These are phyloP conservation scores for Cucurbita maxima DNA, from an alignment of 306 rosid species.

Conservation along the genomic window DNA sequence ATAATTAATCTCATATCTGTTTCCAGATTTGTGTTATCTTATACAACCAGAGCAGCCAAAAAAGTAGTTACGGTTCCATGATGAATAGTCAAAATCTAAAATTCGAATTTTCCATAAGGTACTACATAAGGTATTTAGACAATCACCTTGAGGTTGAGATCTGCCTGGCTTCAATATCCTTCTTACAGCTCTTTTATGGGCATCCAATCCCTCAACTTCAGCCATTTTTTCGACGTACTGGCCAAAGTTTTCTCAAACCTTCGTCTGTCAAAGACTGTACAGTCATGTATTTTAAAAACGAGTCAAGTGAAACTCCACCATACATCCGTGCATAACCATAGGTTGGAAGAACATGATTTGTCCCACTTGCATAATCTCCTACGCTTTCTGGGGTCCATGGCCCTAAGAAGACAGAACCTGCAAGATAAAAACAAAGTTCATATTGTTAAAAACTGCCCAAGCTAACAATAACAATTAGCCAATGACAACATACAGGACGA, in stretches of 20 bases:
- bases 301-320: conserved; percentile 86
- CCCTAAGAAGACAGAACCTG: conserved; percentile 92
- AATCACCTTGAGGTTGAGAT: conserved; percentile 34
- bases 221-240: conserved; percentile 91
- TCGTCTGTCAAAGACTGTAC: conserved; percentile 92
- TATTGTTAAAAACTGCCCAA: neutral
- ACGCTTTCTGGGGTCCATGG: conserved; percentile 98
- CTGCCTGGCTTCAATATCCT: conserved; percentile 70
- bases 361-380: conserved; percentile 96
- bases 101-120: neutral
- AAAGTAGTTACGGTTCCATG: neutral
- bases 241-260: conserved; percentile 67
- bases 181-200: conserved; percentile 82
- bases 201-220: conserved; percentile 84
- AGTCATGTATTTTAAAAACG: conserved; percentile 83
- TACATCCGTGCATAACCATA: conserved; percentile 97
- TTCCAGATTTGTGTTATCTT: neutral
- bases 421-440: conserved; percentile 1
- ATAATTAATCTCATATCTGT: neutral
- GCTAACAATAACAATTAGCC: neutral
- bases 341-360: conserved; percentile 97
- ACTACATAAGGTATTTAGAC: neutral
- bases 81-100: neutral
- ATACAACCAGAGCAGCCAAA: conserved; percentile 2
- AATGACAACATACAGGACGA: neutral